phyloP scores from a whole-genome alignment of 768 basidiomycete species.

The Lyophyllum atratum region DNA sequence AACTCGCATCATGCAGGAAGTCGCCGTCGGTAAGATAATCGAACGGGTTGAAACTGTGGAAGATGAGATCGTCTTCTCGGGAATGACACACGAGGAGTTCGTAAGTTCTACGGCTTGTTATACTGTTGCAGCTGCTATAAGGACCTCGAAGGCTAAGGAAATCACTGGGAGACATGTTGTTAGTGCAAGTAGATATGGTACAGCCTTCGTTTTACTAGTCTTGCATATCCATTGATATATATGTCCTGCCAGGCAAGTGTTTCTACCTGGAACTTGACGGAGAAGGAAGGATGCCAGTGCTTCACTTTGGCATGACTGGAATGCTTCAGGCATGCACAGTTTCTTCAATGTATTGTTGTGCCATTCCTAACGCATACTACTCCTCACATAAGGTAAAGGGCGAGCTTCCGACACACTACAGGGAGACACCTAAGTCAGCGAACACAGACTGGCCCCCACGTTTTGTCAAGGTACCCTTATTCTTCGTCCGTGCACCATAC shows the following conservation, averaged over 20 bases:
- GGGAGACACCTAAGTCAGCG: conserved; percentile 39
- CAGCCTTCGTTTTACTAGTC: not conserved
- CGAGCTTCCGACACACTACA: conserved; percentile 49
- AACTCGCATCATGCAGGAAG: conserved; percentile 49
- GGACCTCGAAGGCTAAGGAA: conserved; percentile 49
- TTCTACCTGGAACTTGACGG: conserved; percentile 70
- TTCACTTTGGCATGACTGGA: conserved; percentile 90
- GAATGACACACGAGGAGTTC: conserved; percentile 57
- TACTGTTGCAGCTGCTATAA: not conserved
- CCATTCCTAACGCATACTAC: not conserved
- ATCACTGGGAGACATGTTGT: conserved; percentile 49
- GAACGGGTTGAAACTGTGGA: conserved; percentile 55
- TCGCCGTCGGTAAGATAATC: conserved; percentile 58
- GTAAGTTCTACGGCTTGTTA: conserved; percentile 40
- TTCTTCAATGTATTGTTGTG: not conserved
- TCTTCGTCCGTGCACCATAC: not conserved
- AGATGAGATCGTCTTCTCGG: conserved; percentile 66
- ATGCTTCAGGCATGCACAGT: conserved; percentile 60
- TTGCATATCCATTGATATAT: not conserved
- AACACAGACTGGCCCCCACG: conserved; percentile 64
- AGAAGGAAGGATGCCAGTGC: conserved; percentile 59
- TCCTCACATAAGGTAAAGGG: conserved; percentile 47
- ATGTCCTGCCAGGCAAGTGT: conserved; percentile 40
- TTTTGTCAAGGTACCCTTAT: conserved; percentile 55
- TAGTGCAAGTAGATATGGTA: conserved; percentile 57